These are phyloP conservation scores for Nicotiana noctiflora DNA, from an alignment of 257 asterid species.

Conservation along the genomic window DNA sequence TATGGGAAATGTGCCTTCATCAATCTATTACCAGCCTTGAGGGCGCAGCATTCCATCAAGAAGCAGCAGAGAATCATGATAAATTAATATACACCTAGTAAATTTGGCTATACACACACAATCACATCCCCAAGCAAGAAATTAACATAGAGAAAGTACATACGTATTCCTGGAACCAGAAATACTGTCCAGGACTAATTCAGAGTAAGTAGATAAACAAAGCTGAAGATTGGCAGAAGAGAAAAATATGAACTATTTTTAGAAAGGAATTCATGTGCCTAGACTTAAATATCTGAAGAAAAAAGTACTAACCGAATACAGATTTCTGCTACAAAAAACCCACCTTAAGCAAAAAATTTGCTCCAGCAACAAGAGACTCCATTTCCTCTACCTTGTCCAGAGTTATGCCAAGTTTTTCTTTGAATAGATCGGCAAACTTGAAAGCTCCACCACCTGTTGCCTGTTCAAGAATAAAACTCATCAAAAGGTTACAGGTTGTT, in stretches of 20 bases:
- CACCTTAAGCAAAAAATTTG: constrained; percentile 91
- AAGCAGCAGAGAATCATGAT: neutral
- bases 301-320: neutral
- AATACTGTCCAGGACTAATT: neutral
- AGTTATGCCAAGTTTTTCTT: constrained; percentile 74
- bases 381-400: constrained; percentile 95
- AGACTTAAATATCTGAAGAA: neutral
- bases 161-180: neutral
- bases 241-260: neutral
- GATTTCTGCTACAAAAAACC: constrained; percentile 12
- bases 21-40: neutral
- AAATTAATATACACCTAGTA: neutral
- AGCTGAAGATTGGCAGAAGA: neutral
- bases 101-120: neutral
- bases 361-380: constrained; percentile 92
- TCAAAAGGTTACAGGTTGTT: constrained; percentile 13
- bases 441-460: constrained; percentile 99
- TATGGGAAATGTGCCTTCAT: neutral
- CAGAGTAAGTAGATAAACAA: neutral
- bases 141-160: neutral
- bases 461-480: constrained; percentile 40
- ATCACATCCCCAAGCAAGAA: neutral
- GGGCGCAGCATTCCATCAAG: neutral
- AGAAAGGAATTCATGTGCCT: neutral
- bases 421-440: constrained; percentile 78